Base-by-base conservation (phyloP, 169 alveolate species). In the Plasmodium billcollinsi region DNA sequence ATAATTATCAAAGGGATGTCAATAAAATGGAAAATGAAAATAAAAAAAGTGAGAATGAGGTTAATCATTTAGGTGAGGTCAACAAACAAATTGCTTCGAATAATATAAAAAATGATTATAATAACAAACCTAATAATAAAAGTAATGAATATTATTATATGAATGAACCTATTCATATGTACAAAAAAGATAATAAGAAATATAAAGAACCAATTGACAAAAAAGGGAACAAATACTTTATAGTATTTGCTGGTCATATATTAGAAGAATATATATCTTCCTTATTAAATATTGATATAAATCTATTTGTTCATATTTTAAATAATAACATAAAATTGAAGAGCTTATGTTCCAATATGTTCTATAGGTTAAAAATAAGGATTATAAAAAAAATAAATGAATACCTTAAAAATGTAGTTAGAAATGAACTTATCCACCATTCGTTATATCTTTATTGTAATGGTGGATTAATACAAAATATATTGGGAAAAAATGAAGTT, bases 241-340 rank as follows among this genome's bases (percentile, higher is more conserved):
- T 83, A 8, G 91, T 83, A 20, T 83, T 83, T 47, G 91, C 73
- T 33, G 91, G 91, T 14, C 91, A 83, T 69, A 83, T 83, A 18
- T 15, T 83, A 50, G 91, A 83, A 50, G 91, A 83, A 58, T 83
- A 83, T 49, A 83, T 83, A 54, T 58, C 91, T n/a, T 83, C 43
- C 52, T 58, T 83, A 69, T 54, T 83, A 56, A 63, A 47, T 83
- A 49, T 83, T 5, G 83, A 83, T 83, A 69, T 83, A 69, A 33
- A 50, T 21, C 12, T 14, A 45, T 43, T 83, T 61, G 20, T 69
- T 7, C 58, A 67, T 21, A 39, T 83, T 56, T 83, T 83, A 63
- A 83, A 43, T 58, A 56, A 69, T 69, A 58, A 47, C 9, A 56
- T 83, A 69, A 83, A 61, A 50, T 61, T 83, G 26, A 69, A 33